Conservation (phyloP, 1,139 yeast species). For the Protomyces inouyei region DNA sequence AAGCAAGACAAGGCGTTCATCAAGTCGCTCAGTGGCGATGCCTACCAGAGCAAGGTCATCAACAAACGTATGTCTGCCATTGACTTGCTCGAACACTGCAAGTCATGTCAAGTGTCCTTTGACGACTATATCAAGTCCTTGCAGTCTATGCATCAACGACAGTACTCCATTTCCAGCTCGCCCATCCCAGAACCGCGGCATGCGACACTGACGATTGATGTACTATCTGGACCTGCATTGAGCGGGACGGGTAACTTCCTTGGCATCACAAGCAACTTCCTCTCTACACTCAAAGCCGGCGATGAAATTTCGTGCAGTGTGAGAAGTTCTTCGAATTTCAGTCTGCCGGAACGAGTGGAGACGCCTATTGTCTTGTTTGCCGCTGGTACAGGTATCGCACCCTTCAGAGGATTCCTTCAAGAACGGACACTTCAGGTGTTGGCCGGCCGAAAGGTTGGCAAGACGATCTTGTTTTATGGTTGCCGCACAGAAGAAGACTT, state of each 20-base stretch:
- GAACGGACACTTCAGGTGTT: conserved; percentile 63
- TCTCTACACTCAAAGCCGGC: conserved; percentile 16
- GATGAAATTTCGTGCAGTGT: conserved; percentile 23
- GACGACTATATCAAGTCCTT: conserved; percentile 14
- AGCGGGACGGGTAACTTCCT: conserved; percentile 13
- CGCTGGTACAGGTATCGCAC: conserved; percentile 79
- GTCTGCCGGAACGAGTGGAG: conserved; percentile 12
- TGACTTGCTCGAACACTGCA: conserved; percentile 22
- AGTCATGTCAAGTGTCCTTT: conserved; percentile 11
- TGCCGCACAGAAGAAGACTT: conserved; percentile 53
- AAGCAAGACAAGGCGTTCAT: conserved; percentile 6
- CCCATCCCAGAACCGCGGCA: conserved; percentile 15
- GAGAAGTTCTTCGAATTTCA: conserved; percentile 17
- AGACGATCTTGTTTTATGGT: conserved; percentile 75
- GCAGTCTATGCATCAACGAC: conserved; percentile 19
- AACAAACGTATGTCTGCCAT: conserved; percentile 17
- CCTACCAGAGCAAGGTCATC: conserved; percentile 13
- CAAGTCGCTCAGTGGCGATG: conserved; percentile 23
- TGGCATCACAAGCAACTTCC: conserved; percentile 22
- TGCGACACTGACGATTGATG: conserved; percentile 18
- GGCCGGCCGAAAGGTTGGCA: conserved; percentile 58
- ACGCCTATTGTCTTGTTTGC: conserved; percentile 25
- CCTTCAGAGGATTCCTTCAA: conserved; percentile 90
- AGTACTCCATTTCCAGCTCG: conserved; percentile 25
- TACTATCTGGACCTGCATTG: conserved; percentile 11